Base-by-base conservation (phyloP, 2,329 filamentous ascomycete species). In the Elsinoe perseae region DNA sequence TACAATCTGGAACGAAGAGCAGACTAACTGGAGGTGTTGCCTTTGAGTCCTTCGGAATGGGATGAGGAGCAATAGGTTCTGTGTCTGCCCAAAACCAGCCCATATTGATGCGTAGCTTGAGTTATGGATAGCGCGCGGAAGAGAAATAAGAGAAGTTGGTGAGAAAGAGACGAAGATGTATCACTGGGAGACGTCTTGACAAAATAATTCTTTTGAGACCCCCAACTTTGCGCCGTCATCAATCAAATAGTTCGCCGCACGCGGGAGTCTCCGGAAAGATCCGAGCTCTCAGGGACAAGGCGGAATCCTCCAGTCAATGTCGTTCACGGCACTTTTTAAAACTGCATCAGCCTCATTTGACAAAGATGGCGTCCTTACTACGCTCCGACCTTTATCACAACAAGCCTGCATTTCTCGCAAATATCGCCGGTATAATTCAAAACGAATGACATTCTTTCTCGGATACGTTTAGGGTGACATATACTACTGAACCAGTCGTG, bases 71-170 rank as follows among this genome's bases (percentile, higher is more conserved):
- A 59, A 69, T 61, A 16, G 66, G 63, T 64, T 61, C 61, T 56
- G 69, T 68, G 59, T 85, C 81, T 72, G 82, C 81, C 83, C 83
- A 86, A 64, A 86, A 86, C 83, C 83, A 86, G 65, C 83, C 83
- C 83, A 86, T 86, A 43, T 18, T 70, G 61, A 16, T 27, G 28
- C 5, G 25, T 1, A 54, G 10, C 25, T 28, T 42, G 36, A 30
- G 25, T 30, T 43, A 34, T 44, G 9, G 9, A 27, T 27, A 25
- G n/a, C 16, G n/a, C n/a, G n/a, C n/a, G n/a, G n/a, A n/a, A n/a
- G n/a, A n/a, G n/a, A n/a, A n/a, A n/a, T n/a, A n/a, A 52, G 14
- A 34, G 20, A 25, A 16, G 14, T 52, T 14, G 21, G 48, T 18
- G n/a, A 52, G 27, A 27, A 21, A 4, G 14, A 32, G 25, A 30